Base-by-base conservation (phyloP, 2,329 filamentous ascomycete genomes). In the Xylariales sp. region DNA sequence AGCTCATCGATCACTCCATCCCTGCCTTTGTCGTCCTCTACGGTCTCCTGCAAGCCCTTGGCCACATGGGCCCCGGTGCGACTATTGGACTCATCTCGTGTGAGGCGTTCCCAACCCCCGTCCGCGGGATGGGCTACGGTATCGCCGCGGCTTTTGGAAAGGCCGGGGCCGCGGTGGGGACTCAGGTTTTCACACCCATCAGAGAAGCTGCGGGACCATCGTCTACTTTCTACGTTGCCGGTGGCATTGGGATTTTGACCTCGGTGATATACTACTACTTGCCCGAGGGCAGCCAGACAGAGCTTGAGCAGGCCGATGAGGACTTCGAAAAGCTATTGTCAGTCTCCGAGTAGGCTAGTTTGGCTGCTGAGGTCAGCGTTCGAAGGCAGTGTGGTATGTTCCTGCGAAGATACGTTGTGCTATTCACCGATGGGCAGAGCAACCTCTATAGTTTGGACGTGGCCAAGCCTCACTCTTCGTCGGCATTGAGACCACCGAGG, bases 21-120 rank as follows among this genome's bases (percentile, higher is more conserved):
- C 69, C 72, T 0, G 60, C 70, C 5, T 75, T 75, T 46, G 62
- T 75, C 10, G 59, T 74, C 13, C 65, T 74, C 40, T 75, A 74
- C 44, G 71, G 70, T 1, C 52, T 74, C 4, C 68, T 76, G 61
- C 67, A 70, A 43, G 65, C 62, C 17, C 66, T 61, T 2, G 68
- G 69, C 0, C 69, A 74, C 40, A 51, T 74, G 37, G 71, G 72
- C 0, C 71, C 71, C 0, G 72, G 72, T 0, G 66, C 71, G 28
- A 74, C 70, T 54, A 60, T 75, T 4, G 70, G 69, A 1, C 54
- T 75, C 4, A 49, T 74, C 5, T 71, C 67, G 0, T 71, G 67
- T 1, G 72, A 76, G 48, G 61, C 65, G 2, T 75, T 71, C 42
- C 66, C 71, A 0, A 76, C 72, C 3, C 66, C 67, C n/a, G 67